These are phyloP conservation scores for Fusarium circinatum DNA, from an alignment of 2,329 filamentous ascomycete species.

Conservation along the genomic window DNA sequence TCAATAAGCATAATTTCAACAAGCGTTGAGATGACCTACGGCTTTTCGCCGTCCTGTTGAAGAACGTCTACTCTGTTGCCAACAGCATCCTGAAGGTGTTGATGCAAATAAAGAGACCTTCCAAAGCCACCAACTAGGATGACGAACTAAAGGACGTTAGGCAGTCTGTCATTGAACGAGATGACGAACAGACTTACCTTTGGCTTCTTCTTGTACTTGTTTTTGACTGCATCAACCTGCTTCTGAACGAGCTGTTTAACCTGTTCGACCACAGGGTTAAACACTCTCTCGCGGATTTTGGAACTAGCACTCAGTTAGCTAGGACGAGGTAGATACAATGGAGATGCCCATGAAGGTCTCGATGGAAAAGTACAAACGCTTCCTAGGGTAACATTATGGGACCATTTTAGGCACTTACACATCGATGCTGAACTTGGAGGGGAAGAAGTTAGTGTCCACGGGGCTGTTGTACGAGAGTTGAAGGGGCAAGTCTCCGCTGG, in stretches of 20 bases:
- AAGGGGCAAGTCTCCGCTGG: slow-evolving; percentile 6
- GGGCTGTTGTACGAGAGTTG: slow-evolving; percentile 4
- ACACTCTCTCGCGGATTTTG: slow-evolving; percentile 28
- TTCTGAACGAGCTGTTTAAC: slow-evolving; percentile 40
- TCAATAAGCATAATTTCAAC: neutral
- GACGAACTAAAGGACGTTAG: slow-evolving; percentile 45
- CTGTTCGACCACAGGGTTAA: slow-evolving; percentile 37
- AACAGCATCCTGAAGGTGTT: slow-evolving; percentile 28
- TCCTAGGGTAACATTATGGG: neutral
- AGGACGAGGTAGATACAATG: neutral
- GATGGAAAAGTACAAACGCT: too few relatives aligned
- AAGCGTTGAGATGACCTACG: slow-evolving; percentile 43
- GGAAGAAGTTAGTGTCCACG: neutral
- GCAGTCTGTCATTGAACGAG: neutral
- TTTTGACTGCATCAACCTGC: slow-evolving; percentile 44
- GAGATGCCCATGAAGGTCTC: too few relatives aligned
- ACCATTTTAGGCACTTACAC: slow-evolving; percentile 1
- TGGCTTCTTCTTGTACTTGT: slow-evolving; percentile 34
- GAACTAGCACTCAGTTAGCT: neutral
- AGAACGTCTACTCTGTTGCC: slow-evolving; percentile 43
- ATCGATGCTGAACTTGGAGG: slow-evolving; percentile 6
- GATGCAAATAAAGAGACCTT: slow-evolving; percentile 45
- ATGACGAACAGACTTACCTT: slow-evolving; percentile 38
- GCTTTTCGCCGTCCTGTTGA: slow-evolving; percentile 44
- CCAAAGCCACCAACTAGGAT: slow-evolving; percentile 56